These are phyloP conservation scores for Amphicarpaea edgeworthii DNA, from an alignment of 306 rosid species.

Conservation along the genomic window DNA sequence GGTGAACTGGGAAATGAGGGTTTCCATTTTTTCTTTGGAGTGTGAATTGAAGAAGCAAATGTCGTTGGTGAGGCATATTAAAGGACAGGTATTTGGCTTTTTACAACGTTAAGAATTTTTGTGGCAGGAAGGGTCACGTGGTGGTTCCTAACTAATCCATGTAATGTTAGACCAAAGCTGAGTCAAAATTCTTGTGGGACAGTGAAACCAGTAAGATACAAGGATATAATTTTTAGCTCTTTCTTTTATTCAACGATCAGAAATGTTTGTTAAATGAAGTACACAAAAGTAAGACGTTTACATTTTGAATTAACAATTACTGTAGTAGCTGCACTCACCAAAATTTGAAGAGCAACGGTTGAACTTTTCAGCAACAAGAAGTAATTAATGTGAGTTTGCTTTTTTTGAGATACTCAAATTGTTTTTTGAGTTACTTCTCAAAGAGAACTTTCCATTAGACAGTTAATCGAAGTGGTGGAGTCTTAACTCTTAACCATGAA, in stretches of 20 bases:
- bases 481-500: no score
- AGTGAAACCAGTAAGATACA: neutral
- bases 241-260: neutral
- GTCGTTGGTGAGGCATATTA: neutral
- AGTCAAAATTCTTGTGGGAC: neutral
- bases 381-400: no score
- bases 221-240: neutral
- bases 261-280: neutral
- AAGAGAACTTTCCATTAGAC: no score
- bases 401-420: no score
- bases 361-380: no score
- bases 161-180: conserved; percentile 1
- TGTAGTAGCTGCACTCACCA: neutral
- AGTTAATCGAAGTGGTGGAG: no score
- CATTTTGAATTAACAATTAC: neutral
- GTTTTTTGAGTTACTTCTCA: neutral
- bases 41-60: conserved; percentile 28
- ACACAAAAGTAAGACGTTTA: neutral
- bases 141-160: neutral
- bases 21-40: conserved; percentile 60
- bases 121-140: conserved; percentile 22
- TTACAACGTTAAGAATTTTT: conserved; percentile 18
- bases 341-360: no score
- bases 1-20: conserved; percentile 72
- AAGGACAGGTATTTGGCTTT: neutral